These are phyloP conservation scores for Sugiyamaella paludigena DNA, from an alignment of 1,139 yeast species.

Conservation along the genomic window DNA sequence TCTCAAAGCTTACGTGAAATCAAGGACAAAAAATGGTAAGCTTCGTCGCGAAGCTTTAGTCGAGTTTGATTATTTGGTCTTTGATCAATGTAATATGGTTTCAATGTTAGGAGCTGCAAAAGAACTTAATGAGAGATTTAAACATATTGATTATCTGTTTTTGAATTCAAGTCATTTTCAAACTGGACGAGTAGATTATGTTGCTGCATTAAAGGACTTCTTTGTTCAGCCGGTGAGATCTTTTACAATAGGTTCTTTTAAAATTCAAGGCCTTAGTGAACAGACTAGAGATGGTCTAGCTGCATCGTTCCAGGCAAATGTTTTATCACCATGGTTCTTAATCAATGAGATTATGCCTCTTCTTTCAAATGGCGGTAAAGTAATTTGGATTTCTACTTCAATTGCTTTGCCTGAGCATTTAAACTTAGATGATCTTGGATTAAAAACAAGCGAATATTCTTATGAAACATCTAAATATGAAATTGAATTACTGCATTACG, in stretches of 20 bases:
- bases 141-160: constrained; percentile 69
- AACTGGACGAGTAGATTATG: constrained; percentile 83
- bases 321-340: constrained; percentile 88
- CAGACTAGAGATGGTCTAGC: constrained; percentile 75
- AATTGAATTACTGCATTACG: constrained; percentile 78
- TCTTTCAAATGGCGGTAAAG: constrained; percentile 52
- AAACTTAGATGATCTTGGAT: constrained; percentile 70
- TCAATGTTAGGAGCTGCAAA: constrained; percentile 72
- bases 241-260: constrained; percentile 71
- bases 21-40: constrained; percentile 14
- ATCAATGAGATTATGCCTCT: constrained; percentile 58
- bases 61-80: constrained; percentile 80
- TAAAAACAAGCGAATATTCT: constrained; percentile 59
- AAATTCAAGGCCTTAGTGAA: constrained; percentile 74
- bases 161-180: constrained; percentile 90
- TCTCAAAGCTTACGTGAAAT: constrained; percentile 52
- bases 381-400: constrained; percentile 83
- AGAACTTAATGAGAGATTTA: constrained; percentile 63
- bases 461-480: constrained; percentile 92
- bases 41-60: constrained; percentile 46
- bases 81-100: constrained; percentile 90
- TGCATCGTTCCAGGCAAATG: constrained; percentile 88
- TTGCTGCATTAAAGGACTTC: constrained; percentile 67
- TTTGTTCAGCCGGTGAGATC: constrained; percentile 63
- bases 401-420: constrained; percentile 72